Conservation (phyloP, 1,284 basidiomycete genomes). For the Meripilus lineatus region DNA sequence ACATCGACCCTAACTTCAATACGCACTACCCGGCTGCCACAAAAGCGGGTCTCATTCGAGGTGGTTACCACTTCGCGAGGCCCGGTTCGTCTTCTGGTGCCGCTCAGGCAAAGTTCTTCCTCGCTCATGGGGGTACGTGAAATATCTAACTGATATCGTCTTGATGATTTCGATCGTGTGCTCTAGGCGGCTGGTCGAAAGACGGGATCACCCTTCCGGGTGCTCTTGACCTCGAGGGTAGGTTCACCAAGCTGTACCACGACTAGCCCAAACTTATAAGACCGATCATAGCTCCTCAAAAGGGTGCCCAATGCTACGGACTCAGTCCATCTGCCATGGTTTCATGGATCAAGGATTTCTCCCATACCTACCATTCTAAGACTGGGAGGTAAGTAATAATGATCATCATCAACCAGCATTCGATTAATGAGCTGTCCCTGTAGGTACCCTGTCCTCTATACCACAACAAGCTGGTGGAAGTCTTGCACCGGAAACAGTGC, state of each 20-base stretch:
- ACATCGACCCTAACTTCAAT: slow-evolving; percentile 37
- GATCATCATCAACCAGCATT: not conserved
- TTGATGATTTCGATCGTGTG: too few relatives aligned
- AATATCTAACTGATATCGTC: slow-evolving; percentile 2
- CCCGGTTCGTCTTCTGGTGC: slow-evolving; percentile 50
- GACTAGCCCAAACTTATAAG: not conserved
- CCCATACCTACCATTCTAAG: slow-evolving; percentile 48
- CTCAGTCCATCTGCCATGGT: slow-evolving; percentile 51
- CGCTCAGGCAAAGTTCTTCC: slow-evolving; percentile 55
- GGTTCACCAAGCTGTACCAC: slow-evolving; percentile 9
- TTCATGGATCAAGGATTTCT: slow-evolving; percentile 58
- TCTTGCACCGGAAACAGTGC: slow-evolving; percentile 57
- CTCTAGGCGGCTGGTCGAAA: slow-evolving; percentile 47
- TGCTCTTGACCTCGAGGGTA: slow-evolving; percentile 61
- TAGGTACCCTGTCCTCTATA: slow-evolving; percentile 47
- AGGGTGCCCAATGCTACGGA: slow-evolving; percentile 53
- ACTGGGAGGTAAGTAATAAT: slow-evolving; percentile 40
- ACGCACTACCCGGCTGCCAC: slow-evolving; percentile 51
- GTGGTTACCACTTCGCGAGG: slow-evolving; percentile 58
- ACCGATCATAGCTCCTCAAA: slow-evolving; percentile 37
- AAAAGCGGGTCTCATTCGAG: slow-evolving; percentile 50
- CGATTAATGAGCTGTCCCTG: not conserved
- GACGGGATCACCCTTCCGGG: slow-evolving; percentile 64
- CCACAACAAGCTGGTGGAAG: slow-evolving; percentile 63
- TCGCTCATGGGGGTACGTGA: slow-evolving; percentile 48